Percentiles rank a stretch among this genome's conserved stretches.
Evolutionary conservation across 1,284 basidiomycete species (phyloP).

Genomic region (Cryptococcus sp.): DNA sequence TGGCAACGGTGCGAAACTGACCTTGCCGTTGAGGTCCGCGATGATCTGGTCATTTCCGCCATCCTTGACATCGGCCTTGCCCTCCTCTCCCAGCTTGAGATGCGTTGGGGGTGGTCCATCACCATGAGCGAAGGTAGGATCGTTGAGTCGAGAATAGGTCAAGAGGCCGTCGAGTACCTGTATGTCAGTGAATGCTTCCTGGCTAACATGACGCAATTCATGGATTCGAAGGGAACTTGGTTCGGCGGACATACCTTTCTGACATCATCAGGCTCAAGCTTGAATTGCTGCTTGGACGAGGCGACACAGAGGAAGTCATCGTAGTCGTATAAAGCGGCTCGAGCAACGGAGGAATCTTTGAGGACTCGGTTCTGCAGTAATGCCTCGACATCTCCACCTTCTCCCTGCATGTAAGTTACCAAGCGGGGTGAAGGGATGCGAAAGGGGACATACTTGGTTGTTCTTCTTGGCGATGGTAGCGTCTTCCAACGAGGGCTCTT

Average conservation of each 20-base stretch:
- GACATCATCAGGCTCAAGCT: constrained; percentile 22
- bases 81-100: constrained; percentile 20
- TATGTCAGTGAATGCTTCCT: too few relatives aligned
- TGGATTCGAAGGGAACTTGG: too few relatives aligned
- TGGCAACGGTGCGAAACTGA: constrained; percentile 8
- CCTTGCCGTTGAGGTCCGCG: constrained; percentile 19
- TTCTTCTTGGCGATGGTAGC: constrained; percentile 14
- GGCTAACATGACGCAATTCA: too few relatives aligned
- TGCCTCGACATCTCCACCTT: constrained; percentile 20
- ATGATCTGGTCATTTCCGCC: constrained; percentile 19
- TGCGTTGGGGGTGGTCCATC: constrained; percentile 17
- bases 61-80: constrained; percentile 16
- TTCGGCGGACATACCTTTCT: constrained; percentile 21
- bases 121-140: constrained; percentile 23
- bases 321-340: constrained; percentile 24
- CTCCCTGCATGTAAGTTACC: constrained; percentile 10
- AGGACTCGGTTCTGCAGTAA: constrained; percentile 21
- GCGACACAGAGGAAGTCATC: constrained; percentile 26
- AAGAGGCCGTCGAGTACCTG: constrained; percentile 28
- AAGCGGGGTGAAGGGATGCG: background rate
- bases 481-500: constrained; percentile 25
- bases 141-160: constrained; percentile 18
- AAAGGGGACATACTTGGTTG: constrained; percentile 8
- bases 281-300: constrained; percentile 17
- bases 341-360: constrained; percentile 15